Conservation (phyloP, 768 basidiomycete genomes). For the Termitomyces sp. region DNA sequence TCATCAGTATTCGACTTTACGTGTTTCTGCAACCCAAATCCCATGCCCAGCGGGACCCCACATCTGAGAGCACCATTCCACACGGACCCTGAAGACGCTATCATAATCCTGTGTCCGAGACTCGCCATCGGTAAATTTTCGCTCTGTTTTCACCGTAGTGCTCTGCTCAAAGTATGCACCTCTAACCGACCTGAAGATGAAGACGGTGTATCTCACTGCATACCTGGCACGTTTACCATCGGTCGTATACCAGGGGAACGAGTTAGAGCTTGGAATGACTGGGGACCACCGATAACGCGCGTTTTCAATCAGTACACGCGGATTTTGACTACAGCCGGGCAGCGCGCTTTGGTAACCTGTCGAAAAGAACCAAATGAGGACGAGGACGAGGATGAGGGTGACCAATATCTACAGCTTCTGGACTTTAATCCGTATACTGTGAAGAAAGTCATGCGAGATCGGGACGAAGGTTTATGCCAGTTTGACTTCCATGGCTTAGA, state of each 20-base stretch:
- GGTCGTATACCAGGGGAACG: background rate
- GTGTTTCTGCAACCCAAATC: slow-evolving; percentile 13
- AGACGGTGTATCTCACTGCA: background rate
- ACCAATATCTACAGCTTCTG: background rate
- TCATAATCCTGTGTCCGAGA: slow-evolving; percentile 6
- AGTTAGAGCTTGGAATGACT: slow-evolving; percentile 9
- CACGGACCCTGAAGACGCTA: slow-evolving; percentile 1
- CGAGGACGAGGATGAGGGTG: background rate
- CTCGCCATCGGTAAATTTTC: background rate
- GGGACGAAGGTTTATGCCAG: background rate
- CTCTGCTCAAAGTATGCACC: slow-evolving; percentile 1
- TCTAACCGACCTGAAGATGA: background rate
- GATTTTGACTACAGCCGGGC: slow-evolving; percentile 19
- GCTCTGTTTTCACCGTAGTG: slow-evolving; percentile 7
- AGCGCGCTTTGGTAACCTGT: slow-evolving; percentile 13
- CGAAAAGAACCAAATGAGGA: background rate
- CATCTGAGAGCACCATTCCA: slow-evolving; percentile 4
- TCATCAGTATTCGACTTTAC: background rate
- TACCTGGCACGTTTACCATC: background rate
- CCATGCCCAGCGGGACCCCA: background rate
- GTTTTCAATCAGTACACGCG: slow-evolving; percentile 13
- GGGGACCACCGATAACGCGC: slow-evolving; percentile 17
- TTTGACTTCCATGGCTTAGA: background rate
- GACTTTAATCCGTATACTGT: slow-evolving; percentile 6
- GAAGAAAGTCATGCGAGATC: background rate